phyloP scores from a whole-genome alignment of 176 grass and related monocot species.

The Aegilops bicornis region DNA sequence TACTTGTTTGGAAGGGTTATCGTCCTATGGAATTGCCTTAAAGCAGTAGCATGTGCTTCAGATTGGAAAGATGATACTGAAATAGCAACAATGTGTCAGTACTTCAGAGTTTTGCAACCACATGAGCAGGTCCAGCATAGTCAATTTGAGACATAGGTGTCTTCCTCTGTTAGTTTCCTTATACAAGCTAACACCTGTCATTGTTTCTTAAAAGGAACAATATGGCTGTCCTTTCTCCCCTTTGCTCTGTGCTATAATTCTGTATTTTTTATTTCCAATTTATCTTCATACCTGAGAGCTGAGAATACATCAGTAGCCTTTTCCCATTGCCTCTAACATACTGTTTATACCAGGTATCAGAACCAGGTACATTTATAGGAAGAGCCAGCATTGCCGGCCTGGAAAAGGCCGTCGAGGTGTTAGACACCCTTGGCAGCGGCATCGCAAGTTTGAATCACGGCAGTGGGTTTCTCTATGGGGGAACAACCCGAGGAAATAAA shows the following conservation, averaged over 20 bases:
- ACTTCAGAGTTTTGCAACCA: not conserved
- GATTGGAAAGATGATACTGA: not conserved
- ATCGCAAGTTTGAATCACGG: slow-evolving; percentile 82
- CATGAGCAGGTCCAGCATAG: not conserved
- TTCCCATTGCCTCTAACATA: slow-evolving; percentile 42
- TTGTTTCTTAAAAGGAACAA: not conserved
- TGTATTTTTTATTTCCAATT: not conserved
- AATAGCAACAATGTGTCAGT: not conserved
- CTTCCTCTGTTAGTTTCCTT: not conserved
- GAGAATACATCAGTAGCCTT: slow-evolving; percentile 1
- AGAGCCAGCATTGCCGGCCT: slow-evolving; percentile 81
- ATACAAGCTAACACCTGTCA: not conserved
- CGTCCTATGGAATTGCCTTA: not conserved
- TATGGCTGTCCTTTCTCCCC: too few species aligned
- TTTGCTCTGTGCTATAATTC: not conserved
- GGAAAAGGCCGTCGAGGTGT: slow-evolving; percentile 79
- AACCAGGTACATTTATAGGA: slow-evolving; percentile 72
- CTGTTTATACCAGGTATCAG: slow-evolving; percentile 61
- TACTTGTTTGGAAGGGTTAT: not conserved
- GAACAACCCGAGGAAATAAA: slow-evolving; percentile 58
- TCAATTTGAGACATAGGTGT: not conserved
- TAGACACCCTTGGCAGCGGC: slow-evolving; percentile 88
- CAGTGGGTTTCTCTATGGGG: slow-evolving; percentile 77
- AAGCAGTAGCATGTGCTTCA: slow-evolving; percentile 7
- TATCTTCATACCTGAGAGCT: not conserved